Conservation (phyloP, 192 early-diverging fungal genomes). For the Phycomyces blakesleeanus region DNA sequence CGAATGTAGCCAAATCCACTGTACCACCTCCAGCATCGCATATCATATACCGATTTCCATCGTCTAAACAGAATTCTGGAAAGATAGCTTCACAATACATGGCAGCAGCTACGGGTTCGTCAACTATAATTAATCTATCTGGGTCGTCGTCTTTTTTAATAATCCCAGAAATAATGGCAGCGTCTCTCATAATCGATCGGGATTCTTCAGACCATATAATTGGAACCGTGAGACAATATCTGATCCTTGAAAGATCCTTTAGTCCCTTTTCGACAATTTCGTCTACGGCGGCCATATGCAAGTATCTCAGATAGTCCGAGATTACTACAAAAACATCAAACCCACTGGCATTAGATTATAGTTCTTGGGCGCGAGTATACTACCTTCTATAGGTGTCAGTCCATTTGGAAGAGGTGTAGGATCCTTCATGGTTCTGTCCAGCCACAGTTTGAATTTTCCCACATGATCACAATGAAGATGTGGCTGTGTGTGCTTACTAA, state of each 20-base stretch:
- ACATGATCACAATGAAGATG: too few relatives aligned
- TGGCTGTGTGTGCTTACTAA: too few relatives aligned
- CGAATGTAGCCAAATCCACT: conserved; percentile 41
- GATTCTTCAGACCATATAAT: conserved; percentile 37
- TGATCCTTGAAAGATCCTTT: not conserved
- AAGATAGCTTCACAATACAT: conserved; percentile 38
- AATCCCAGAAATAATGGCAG: conserved; percentile 38
- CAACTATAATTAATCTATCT: conserved; percentile 31
- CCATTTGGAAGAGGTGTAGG: too few relatives aligned
- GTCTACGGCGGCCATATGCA: too few relatives aligned
- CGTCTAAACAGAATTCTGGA: conserved; percentile 38
- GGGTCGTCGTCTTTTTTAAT: conserved; percentile 30
- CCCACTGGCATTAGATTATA: too few relatives aligned
- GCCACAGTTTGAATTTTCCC: too few relatives aligned
- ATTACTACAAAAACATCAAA: too few relatives aligned
- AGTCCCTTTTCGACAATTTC: too few relatives aligned
- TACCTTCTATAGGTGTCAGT: too few relatives aligned
- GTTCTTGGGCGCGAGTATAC: too few relatives aligned
- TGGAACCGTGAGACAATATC: conserved; percentile 18
- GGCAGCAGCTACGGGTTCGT: conserved; percentile 41
- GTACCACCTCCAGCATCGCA: conserved; percentile 47
- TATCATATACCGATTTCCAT: conserved; percentile 36
- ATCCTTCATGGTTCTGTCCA: too few relatives aligned
- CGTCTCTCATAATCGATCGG: conserved; percentile 40
- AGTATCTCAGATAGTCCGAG: too few relatives aligned